Percentiles rank a stretch among this genome's conserved stretches.
These are phyloP conservation scores for Beauveria varroae DNA, from an alignment of 2,329 filamentous ascomycete genomes.

Conservation along the genomic window DNA sequence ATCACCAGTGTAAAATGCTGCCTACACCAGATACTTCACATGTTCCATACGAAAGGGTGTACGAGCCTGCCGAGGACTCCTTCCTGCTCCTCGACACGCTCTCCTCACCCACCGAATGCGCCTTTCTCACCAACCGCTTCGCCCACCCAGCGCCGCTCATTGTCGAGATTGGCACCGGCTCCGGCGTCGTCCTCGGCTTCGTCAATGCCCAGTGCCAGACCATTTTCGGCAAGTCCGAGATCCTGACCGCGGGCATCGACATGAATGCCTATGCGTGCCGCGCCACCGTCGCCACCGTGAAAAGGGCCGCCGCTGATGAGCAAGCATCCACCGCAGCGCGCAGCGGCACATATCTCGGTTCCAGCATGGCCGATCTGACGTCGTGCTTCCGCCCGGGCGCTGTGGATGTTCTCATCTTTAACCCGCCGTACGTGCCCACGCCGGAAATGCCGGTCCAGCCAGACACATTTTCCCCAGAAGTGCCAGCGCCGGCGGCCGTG, in stretches of 20 bases:
- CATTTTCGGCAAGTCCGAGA: constrained; percentile 64
- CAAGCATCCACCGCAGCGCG: constrained; percentile 19
- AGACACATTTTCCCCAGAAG: constrained; percentile 19
- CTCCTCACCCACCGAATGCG: constrained; percentile 59
- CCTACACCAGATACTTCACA: constrained; percentile 92
- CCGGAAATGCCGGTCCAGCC: constrained; percentile 57
- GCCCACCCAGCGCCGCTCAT: constrained; percentile 50
- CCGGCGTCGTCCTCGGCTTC: constrained; percentile 90
- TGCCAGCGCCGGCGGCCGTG: constrained; percentile 22
- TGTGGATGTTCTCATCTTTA: constrained; percentile 88
- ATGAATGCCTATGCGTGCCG: constrained; percentile 77
- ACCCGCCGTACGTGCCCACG: constrained; percentile 94
- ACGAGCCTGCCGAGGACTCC: constrained; percentile 94
- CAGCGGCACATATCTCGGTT: constrained; percentile 53
- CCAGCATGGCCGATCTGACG: constrained; percentile 63
- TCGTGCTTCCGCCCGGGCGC: constrained; percentile 45
- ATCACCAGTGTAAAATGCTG: constrained; percentile 52
- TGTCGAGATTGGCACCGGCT: constrained; percentile 83
- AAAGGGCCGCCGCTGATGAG: constrained; percentile 29
- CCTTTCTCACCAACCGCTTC: constrained; percentile 63
- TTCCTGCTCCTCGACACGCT: constrained; percentile 90
- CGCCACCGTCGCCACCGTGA: constrained; percentile 65
- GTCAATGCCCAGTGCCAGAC: constrained; percentile 62
- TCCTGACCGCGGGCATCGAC: constrained; percentile 73
- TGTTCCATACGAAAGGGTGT: constrained; percentile 79